Evolutionary conservation across 495 filamentous ascomycete species (phyloP), one percentile per base, ranked within the genome.

Genomic region (Penicillium salamii): DNA sequence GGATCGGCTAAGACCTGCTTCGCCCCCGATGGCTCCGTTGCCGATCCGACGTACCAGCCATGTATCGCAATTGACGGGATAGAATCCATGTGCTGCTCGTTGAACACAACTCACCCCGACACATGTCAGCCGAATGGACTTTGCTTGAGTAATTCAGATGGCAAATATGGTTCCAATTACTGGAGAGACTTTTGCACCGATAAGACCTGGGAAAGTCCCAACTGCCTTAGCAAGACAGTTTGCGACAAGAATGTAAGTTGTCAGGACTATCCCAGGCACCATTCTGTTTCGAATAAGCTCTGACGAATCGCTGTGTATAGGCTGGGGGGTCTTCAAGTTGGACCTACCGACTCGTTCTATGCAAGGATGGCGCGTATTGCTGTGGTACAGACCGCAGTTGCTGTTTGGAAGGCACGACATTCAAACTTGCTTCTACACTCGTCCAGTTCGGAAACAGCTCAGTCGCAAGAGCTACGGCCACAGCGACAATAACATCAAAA

Each of bases 161-260:
- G 31, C 24, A 33, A 1, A 14, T 45, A 33, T 15, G 26, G 31
- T 17, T 18, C 13, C 2, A 45, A 45, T 14, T 45, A 45, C 31
- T 45, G 42, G 18, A 45, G 26, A 9, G 42, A 45, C 24, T 45
- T 32, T 20, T 45, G 42, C 21, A 45, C 42, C n/a, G 42, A 45
- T 28, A 13, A 45, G 26, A 45, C 20, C 12, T 45, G 42, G 42
- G 28, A 45, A 15, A 45, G 42, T 18, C 26, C 42, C 15, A 28
- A 33, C 14, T 45, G 42, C 12, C 42, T 45, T 5, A 31, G 26
- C 42, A 45, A 45, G 34, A 36, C 34, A 36, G 1, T 36, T 3
- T 36, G 34, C 34, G 34, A 36, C 34, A 36, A 36, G 34, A 17
- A 18, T 3, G 34, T 36, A 36, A 36, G 34, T 36, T 11, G 4